Conservation (phyloP, 1,139 yeast genomes). For the Candida sanyaensis region DNA sequence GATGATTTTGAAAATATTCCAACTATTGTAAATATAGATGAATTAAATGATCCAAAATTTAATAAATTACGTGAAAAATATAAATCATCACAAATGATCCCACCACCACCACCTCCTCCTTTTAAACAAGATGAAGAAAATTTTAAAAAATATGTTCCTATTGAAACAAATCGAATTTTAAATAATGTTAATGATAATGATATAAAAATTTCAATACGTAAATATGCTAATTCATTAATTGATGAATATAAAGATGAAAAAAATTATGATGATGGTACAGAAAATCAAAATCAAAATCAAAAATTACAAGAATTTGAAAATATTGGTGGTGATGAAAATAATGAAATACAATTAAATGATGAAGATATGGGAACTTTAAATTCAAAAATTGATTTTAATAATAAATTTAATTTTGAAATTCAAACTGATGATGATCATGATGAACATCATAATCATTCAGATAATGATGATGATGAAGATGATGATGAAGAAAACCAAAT, state of each 20-base stretch:
- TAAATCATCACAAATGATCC: neutral
- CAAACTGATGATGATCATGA: slow-evolving; percentile 19
- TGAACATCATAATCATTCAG: slow-evolving; percentile 8
- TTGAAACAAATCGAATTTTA: slow-evolving; percentile 8
- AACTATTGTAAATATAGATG: slow-evolving; percentile 20
- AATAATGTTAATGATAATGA: too few species aligned
- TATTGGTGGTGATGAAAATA: slow-evolving; percentile 10
- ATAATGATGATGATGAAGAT: slow-evolving; percentile 1
- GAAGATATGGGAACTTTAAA: slow-evolving; percentile 17
- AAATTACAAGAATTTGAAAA: neutral
- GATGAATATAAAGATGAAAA: slow-evolving; percentile 13
- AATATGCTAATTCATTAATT: slow-evolving; percentile 9
- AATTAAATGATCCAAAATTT: slow-evolving; percentile 8
- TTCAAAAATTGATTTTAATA: slow-evolving; percentile 7
- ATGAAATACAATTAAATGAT: slow-evolving; percentile 21
- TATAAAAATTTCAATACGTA: slow-evolving; percentile 5
- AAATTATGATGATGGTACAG: slow-evolving; percentile 17
- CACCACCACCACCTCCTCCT: slow-evolving; percentile 2
- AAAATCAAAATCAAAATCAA: slow-evolving; percentile 3
- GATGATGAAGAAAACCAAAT: slow-evolving; percentile 2
- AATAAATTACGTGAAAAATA: neutral
- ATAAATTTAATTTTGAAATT: slow-evolving; percentile 17
- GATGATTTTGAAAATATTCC: slow-evolving; percentile 25
- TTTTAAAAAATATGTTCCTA: slow-evolving; percentile 16
- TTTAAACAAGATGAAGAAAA: neutral